Evolutionary conservation across 495 filamentous ascomycete genomes (phyloP).

Genomic region (Paragyromitra xinjiangensis): DNA sequence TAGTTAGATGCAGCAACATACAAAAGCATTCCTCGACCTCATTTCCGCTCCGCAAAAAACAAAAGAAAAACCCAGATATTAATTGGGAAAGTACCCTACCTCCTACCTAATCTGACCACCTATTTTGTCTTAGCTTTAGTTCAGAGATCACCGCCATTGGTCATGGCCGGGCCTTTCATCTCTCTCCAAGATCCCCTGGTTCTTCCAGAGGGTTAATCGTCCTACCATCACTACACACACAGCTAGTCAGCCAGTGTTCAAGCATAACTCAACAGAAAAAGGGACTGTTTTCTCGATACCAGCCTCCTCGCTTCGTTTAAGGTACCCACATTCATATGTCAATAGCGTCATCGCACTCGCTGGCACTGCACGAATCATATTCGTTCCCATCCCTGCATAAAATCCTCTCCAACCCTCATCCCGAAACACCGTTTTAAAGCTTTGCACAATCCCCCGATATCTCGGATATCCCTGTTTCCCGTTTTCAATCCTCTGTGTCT

Average conservation of each 20-base stretch:
- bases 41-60: slow-evolving; percentile 4
- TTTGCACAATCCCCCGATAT: slow-evolving; percentile 83
- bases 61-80: slow-evolving; percentile 10
- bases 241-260: slow-evolving; percentile 11
- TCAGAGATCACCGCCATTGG: slow-evolving; percentile 32
- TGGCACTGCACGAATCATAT: slow-evolving; percentile 94
- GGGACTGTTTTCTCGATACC: not conserved
- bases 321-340: slow-evolving; percentile 82
- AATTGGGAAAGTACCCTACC: not conserved
- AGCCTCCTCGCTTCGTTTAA: not conserved
- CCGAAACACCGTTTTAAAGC: slow-evolving; percentile 79
- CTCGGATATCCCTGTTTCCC: slow-evolving; percentile 68
- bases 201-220: slow-evolving; percentile 42
- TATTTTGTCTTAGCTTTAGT: not conserved
- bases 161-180: slow-evolving; percentile 15
- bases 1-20: slow-evolving; percentile 23
- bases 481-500: slow-evolving; percentile 72
- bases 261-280: not conserved
- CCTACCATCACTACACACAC: slow-evolving; percentile 42
- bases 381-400: slow-evolving; percentile 97
- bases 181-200: slow-evolving; percentile 38
- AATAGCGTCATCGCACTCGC: slow-evolving; percentile 97
- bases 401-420: slow-evolving; percentile 98
- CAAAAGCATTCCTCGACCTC: slow-evolving; percentile 7
- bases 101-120: slow-evolving; percentile 20